These are phyloP conservation scores for Cnidoscolus chayamansa DNA, from an alignment of 441 rosid genomes.

Conservation along the genomic window DNA sequence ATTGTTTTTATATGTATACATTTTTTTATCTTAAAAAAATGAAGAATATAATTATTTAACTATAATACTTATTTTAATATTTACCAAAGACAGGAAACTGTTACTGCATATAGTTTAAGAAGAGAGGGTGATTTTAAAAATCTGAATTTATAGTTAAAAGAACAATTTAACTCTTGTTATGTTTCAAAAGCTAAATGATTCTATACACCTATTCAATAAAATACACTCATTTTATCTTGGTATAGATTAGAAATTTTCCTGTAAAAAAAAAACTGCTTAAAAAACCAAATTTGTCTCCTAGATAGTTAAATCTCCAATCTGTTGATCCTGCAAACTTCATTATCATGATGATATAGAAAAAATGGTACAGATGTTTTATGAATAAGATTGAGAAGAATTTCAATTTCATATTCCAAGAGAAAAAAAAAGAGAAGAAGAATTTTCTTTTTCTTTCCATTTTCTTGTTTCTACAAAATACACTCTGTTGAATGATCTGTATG, in stretches of 20 bases:
- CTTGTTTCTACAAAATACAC: conserved; percentile 14
- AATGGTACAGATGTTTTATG: neutral
- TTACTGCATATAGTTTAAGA: too few species aligned
- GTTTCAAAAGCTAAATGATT: too few species aligned
- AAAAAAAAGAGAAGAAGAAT: neutral
- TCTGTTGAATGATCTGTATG: neutral
- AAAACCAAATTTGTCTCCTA: neutral
- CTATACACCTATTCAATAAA: too few species aligned
- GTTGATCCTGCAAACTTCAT: neutral
- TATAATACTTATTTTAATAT: too few species aligned
- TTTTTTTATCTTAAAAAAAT: too few species aligned
- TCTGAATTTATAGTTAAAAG: too few species aligned
- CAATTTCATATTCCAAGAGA: neutral
- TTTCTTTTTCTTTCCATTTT: neutral
- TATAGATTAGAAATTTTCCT: too few species aligned
- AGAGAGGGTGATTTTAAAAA: too few species aligned
- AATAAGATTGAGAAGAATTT: neutral
- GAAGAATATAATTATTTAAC: too few species aligned
- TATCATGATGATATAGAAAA: neutral
- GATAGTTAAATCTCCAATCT: neutral
- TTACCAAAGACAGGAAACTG: too few species aligned
- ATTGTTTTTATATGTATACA: too few species aligned
- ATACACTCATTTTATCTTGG: too few species aligned
- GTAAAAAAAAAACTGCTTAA: neutral
- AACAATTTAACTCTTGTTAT: neutral